Base-by-base conservation (phyloP, 371 early-diverging fungal species). In the Haplosporangium sp. region DNA sequence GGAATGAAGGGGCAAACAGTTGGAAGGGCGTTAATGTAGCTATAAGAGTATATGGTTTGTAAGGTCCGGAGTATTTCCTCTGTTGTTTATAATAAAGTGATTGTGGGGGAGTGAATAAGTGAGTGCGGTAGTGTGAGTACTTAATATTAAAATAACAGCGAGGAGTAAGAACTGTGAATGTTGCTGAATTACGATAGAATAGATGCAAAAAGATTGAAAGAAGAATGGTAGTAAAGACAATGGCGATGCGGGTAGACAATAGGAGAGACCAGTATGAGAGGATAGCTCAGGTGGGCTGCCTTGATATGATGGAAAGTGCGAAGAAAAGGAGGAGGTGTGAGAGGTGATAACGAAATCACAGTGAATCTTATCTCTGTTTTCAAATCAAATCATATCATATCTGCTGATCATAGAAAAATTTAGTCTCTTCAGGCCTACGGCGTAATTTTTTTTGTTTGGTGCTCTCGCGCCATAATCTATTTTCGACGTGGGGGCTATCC, bases 401-500 rank as follows among this genome's bases (percentile, higher is more conserved):
- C 55, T 55, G 55, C 34, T 19, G 55, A 55, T 55, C 55, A 13
- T 55, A 27, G 27, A 27, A 27, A 27, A 27, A 27, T 27, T 27
- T 27, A 27, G 27, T 27, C 27, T 27, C 27, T 27, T 27, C 27
- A 27, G 52, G 52, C 19, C n/a, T n/a, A 52, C 52, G 27, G 27
- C 27, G 27, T 27, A 27, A 27, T 27, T 27, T n/a, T n/a, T 52
- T 52, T 55, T 55, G 0, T 19, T 52, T n/a, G 7, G 7, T 52
- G 52, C 52, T 52, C 52, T 52, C 52, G 52, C 19, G 52, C 52
- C 52, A 17, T n/a, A 52, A 52, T 52, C 55, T 55, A 55, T 55
- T 55, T 55, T 55, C 19, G 55, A 55, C 55, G 7, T 27, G 27
- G 55, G 8, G 1, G 52, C 52, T 52, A 1, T 17, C 1, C 19